These are phyloP conservation scores for Fusarium sp. DNA, from an alignment of 2,329 filamentous ascomycete species.

Conservation along the genomic window DNA sequence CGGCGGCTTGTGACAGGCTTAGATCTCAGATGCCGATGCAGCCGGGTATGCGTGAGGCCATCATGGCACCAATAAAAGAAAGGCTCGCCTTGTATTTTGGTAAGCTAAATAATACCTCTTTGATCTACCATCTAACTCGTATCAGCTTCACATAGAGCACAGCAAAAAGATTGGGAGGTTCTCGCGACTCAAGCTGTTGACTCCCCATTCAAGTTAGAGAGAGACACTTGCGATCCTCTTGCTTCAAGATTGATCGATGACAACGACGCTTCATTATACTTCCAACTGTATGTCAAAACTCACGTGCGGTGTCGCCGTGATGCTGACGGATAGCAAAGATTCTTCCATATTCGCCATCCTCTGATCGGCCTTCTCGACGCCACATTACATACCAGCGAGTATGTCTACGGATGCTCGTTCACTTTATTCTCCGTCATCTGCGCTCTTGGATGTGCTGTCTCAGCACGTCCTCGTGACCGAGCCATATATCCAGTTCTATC, in stretches of 20 bases:
- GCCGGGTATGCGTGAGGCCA: constrained; percentile 6
- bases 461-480: constrained; percentile 2
- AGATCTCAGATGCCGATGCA: constrained; percentile 14
- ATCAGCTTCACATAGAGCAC: neutral
- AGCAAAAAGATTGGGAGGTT: constrained; percentile 15
- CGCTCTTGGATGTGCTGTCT: constrained; percentile 6
- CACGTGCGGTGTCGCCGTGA: accelerated
- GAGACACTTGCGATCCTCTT: constrained; percentile 5
- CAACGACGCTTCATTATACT: constrained; percentile 4
- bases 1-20: constrained; percentile 1
- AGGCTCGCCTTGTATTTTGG: constrained; percentile 5
- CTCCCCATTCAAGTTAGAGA: constrained; percentile 14
- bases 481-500: constrained; percentile 8
- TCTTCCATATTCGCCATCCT: constrained; percentile 13
- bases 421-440: constrained; percentile 9
- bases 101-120: neutral
- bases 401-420: constrained; percentile 10
- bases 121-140: accelerated
- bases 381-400: constrained; percentile 2
- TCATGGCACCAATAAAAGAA: constrained; percentile 20
- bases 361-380: constrained; percentile 3
- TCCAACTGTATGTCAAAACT: neutral
- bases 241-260: constrained; percentile 8
- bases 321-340: neutral
- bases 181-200: neutral